A percentile compares a stretch with the other conserved stretches of the same genome.
phyloP scores from a whole-genome alignment of 1,284 basidiomycete genomes.

The Leccinum ponderosum region DNA sequence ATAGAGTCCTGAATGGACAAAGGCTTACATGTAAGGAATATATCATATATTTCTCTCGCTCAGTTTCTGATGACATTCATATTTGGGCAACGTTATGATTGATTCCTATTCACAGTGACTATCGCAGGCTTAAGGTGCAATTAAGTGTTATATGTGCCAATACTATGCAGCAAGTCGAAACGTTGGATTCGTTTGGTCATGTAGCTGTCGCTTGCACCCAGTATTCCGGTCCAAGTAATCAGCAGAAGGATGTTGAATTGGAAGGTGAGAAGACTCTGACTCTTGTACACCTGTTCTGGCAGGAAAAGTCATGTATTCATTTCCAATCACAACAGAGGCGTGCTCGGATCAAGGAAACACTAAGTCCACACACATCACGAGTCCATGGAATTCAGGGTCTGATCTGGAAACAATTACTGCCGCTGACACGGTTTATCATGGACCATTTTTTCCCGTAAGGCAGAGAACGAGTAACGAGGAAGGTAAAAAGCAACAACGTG shows the following conservation, averaged over 20 bases:
- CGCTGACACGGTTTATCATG: not conserved
- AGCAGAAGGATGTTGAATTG: constrained; percentile 1
- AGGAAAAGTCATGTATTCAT: not conserved
- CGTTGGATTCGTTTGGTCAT: constrained; percentile 15
- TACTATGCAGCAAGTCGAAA: constrained; percentile 23
- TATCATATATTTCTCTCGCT: not conserved
- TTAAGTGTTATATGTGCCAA: constrained; percentile 54
- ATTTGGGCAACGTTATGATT: constrained; percentile 1
- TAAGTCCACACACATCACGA: not conserved
- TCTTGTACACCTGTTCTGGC: not conserved
- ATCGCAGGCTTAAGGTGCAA: constrained; percentile 68
- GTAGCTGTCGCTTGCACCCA: not conserved
- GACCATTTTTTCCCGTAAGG: not conserved
- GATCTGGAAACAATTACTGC: not conserved
- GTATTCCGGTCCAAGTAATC: not conserved
- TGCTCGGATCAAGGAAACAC: not conserved
- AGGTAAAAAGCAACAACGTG: constrained; percentile 9
- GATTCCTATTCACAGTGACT: constrained; percentile 50
- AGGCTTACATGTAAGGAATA: constrained; percentile 69
- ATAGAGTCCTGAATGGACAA: constrained; percentile 81
- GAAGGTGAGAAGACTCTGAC: constrained; percentile 9
- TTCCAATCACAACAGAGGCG: constrained; percentile 4
- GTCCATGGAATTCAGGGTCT: not conserved
- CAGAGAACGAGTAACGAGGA: constrained; percentile 1
- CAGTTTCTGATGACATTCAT: not conserved